These are phyloP conservation scores for Pleurotus sapidus DNA, from an alignment of 768 basidiomycete genomes.

Conservation along the genomic window DNA sequence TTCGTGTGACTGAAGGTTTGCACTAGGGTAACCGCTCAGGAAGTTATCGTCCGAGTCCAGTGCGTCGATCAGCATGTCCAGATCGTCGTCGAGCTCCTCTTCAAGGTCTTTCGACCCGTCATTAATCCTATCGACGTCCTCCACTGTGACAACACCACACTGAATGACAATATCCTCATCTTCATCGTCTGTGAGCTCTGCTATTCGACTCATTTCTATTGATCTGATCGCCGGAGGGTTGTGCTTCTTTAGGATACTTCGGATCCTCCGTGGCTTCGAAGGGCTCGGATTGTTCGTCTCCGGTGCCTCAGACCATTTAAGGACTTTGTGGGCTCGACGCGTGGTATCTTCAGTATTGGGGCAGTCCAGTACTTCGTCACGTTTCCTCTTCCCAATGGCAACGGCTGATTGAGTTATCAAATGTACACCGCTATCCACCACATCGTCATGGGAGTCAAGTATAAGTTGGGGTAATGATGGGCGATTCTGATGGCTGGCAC, in stretches of 20 bases:
- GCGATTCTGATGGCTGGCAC: neutral
- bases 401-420: neutral
- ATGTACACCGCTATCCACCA: neutral
- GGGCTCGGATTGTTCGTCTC: neutral
- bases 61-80: constrained; percentile 6
- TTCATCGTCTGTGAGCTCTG: constrained; percentile 3
- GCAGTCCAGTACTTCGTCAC: neutral
- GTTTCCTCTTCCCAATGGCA: neutral
- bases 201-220: constrained; percentile 6
- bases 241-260: constrained; percentile 6
- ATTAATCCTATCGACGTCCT: constrained; percentile 2
- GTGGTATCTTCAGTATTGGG: neutral
- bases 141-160: neutral
- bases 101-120: constrained; percentile 2
- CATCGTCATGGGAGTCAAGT: neutral
- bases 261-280: neutral
- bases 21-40: neutral
- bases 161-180: neutral
- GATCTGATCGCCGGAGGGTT: constrained; percentile 4
- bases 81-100: constrained; percentile 5
- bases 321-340: neutral
- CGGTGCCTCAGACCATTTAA: constrained; percentile 5
- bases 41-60: constrained; percentile 7
- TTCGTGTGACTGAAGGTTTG: no score
- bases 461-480: neutral